These are phyloP conservation scores for Paracorniculantispora psalliotae DNA, from an alignment of 2,329 filamentous ascomycete genomes.

Conservation along the genomic window DNA sequence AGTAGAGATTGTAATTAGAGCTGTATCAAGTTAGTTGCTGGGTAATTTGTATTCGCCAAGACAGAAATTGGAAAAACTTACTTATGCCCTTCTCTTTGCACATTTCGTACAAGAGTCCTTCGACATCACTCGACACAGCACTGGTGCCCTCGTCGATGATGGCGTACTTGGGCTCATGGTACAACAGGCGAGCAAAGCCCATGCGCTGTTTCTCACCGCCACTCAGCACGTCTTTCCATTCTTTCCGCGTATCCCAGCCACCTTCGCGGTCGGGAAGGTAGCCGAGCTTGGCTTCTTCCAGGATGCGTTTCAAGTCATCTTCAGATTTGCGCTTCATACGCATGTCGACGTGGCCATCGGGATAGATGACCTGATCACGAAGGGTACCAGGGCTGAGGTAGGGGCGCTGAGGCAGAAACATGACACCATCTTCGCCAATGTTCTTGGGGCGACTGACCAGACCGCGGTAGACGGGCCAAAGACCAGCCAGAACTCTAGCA, in stretches of 20 bases:
- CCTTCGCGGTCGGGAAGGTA: slow-evolving; percentile 91
- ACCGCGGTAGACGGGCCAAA: slow-evolving; percentile 95
- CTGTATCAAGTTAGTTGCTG: slow-evolving; percentile 34
- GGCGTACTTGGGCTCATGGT: slow-evolving; percentile 91
- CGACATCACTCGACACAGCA: slow-evolving; percentile 89
- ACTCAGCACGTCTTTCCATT: slow-evolving; percentile 97
- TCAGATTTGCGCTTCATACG: slow-evolving; percentile 72
- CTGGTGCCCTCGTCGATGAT: slow-evolving; percentile 95
- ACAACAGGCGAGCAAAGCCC: slow-evolving; percentile 82
- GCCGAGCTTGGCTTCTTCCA: slow-evolving; percentile 79
- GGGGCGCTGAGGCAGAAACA: slow-evolving; percentile 93
- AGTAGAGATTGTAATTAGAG: slow-evolving; percentile 92
- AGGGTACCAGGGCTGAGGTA: slow-evolving; percentile 90
- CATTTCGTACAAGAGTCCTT: slow-evolving; percentile 86
- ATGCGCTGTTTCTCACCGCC: slow-evolving; percentile 97
- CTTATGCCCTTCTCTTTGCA: slow-evolving; percentile 92
- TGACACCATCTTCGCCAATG: slow-evolving; percentile 83
- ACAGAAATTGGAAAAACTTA: slow-evolving; percentile 38
- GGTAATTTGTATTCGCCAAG: slow-evolving; percentile 13
- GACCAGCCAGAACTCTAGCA: slow-evolving; percentile 76
- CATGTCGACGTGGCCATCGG: slow-evolving; percentile 94
- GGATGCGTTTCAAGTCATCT: slow-evolving; percentile 67
- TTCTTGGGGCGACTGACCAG: slow-evolving; percentile 81
- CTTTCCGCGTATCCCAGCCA: slow-evolving; percentile 93
- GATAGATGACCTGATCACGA: slow-evolving; percentile 96